phyloP scores from a whole-genome alignment of 768 basidiomycete genomes.

The Russula vinacea region DNA sequence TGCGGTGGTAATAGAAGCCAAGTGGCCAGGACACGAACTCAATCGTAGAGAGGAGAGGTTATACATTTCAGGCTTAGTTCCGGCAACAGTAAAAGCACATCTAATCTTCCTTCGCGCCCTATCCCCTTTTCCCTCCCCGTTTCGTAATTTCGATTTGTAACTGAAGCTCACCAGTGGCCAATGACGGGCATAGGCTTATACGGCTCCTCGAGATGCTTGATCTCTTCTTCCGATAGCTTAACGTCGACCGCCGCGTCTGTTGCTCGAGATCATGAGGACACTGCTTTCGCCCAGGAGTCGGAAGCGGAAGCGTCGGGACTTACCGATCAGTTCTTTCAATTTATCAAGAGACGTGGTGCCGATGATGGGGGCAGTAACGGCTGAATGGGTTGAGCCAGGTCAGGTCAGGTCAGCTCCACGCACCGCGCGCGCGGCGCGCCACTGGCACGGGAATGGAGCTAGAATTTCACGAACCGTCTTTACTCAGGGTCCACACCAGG shows the following conservation, averaged over 20 bases:
- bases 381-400: slow-evolving; percentile 6
- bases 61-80: neutral
- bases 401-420: neutral
- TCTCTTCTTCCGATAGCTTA: slow-evolving; percentile 42
- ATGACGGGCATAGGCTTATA: slow-evolving; percentile 34
- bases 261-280: neutral
- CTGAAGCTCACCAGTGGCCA: slow-evolving; percentile 13
- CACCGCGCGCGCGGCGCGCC: neutral
- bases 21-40: neutral
- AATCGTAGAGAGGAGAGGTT: neutral
- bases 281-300: neutral
- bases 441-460: too few relatives aligned
- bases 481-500: slow-evolving; percentile 38
- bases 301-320: too few relatives aligned
- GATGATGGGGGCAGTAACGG: slow-evolving; percentile 39
- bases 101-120: too few relatives aligned
- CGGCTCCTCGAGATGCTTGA: slow-evolving; percentile 41
- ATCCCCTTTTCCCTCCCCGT: neutral
- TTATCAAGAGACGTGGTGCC: slow-evolving; percentile 38
- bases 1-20: neutral
- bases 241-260: slow-evolving; percentile 38
- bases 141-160: neutral
- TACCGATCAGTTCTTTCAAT: slow-evolving; percentile 37
- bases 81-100: too few relatives aligned
- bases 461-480: slow-evolving; percentile 31